These are phyloP conservation scores for Stellera chamaejasme DNA, from an alignment of 345 rosid species.

Conservation along the genomic window DNA sequence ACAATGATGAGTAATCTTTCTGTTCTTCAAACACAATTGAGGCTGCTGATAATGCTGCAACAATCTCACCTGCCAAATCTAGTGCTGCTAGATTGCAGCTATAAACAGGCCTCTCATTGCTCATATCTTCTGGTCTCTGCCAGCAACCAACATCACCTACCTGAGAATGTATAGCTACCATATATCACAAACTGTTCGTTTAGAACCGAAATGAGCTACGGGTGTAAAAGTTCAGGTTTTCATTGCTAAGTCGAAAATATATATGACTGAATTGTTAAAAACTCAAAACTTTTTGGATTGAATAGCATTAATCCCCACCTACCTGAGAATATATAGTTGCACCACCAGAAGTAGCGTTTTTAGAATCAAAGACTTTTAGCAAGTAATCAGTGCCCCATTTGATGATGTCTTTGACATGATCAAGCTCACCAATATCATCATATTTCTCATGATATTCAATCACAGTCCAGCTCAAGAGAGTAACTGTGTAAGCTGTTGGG, in stretches of 20 bases:
- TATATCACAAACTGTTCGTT: no score
- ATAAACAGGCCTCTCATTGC: constrained; percentile 35
- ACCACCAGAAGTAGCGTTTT: constrained; percentile 21
- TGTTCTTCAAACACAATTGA: constrained; percentile 48
- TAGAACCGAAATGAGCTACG: no score
- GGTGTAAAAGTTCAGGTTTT: no score
- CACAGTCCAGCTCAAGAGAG: constrained; percentile 59
- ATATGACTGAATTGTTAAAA: background rate
- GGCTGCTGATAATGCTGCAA: constrained; percentile 50
- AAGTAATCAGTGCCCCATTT: constrained; percentile 54
- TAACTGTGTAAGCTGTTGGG: constrained; percentile 47
- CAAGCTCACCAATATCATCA: constrained; percentile 41
- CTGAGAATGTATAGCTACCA: constrained; percentile 10
- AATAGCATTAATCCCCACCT: constrained; percentile 12
- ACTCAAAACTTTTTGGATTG: background rate
- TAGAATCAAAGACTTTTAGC: constrained; percentile 36
- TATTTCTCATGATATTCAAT: constrained; percentile 52
- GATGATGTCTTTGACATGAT: constrained; percentile 50
- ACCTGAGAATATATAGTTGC: constrained; percentile 46
- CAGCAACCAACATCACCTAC: constrained; percentile 51
- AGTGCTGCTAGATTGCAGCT: constrained; percentile 31
- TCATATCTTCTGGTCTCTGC: constrained; percentile 68
- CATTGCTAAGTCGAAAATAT: no score
- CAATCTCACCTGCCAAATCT: constrained; percentile 50
- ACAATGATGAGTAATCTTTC: constrained; percentile 20